Evolutionary conservation across 805 yeast genomes (phyloP).

Genomic region (Huiozyma naganishii): DNA sequence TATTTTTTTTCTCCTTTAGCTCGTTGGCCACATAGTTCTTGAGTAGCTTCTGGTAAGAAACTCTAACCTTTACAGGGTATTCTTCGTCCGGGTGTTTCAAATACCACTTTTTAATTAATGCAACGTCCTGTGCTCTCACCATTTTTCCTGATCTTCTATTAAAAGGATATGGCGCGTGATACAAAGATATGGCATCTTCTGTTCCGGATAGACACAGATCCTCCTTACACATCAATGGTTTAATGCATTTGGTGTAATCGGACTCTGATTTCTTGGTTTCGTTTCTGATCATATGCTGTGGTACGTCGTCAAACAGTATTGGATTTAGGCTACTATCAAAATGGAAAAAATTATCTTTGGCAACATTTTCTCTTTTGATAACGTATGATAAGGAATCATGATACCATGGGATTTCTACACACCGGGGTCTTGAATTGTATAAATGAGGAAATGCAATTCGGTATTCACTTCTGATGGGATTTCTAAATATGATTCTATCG

Average conservation of each 20-base stretch:
- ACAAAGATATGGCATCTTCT: slow-evolving; percentile 52
- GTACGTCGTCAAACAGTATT: slow-evolving; percentile 28
- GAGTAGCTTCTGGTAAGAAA: slow-evolving; percentile 83
- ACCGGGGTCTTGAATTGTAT: slow-evolving; percentile 66
- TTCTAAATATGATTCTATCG: slow-evolving; percentile 75
- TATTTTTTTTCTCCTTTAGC: slow-evolving; percentile 36
- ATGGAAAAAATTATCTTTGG: slow-evolving; percentile 38
- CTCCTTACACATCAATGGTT: slow-evolving; percentile 42
- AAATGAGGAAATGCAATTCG: slow-evolving; percentile 78
- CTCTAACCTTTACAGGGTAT: slow-evolving; percentile 65
- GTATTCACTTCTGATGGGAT: slow-evolving; percentile 70
- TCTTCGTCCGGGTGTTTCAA: slow-evolving; percentile 51
- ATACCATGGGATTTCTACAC: slow-evolving; percentile 53
- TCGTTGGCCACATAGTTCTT: slow-evolving; percentile 66
- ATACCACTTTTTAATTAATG: slow-evolving; percentile 77
- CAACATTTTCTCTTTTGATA: slow-evolving; percentile 22
- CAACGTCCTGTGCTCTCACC: slow-evolving; percentile 82
- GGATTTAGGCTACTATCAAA: slow-evolving; percentile 50
- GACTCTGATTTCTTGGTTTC: slow-evolving; percentile 5
- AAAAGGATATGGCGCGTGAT: slow-evolving; percentile 81
- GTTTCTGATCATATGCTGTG: slow-evolving; percentile 17
- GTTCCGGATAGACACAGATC: slow-evolving; percentile 38
- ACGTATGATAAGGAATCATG: slow-evolving; percentile 50
- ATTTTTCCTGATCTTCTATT: slow-evolving; percentile 61
- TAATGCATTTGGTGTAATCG: slow-evolving; percentile 16